Evolutionary conservation across 306 rosid genomes (phyloP).

Genomic region (Astragalus membranaceus): DNA sequence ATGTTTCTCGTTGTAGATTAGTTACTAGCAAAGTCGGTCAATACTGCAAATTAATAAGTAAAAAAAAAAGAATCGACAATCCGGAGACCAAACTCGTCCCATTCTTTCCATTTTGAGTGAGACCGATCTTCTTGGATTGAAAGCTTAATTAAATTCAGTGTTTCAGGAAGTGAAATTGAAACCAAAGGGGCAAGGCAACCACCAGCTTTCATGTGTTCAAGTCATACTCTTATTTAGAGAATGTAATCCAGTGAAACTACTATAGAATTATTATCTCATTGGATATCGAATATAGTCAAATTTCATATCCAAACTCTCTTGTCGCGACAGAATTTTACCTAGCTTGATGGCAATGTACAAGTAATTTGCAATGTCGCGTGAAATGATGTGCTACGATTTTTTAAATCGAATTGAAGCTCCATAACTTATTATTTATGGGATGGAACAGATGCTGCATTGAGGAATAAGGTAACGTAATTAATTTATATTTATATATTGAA

Average conservation of each 20-base stretch:
- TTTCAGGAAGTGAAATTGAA: background rate
- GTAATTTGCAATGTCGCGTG: background rate
- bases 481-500: slow-evolving; percentile 17
- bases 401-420: background rate
- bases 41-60: too few species aligned
- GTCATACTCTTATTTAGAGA: background rate
- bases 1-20: too few species aligned
- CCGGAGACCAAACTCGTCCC: background rate
- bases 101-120: background rate
- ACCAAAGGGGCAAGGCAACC: background rate
- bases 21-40: too few species aligned
- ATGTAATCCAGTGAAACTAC: too few species aligned
- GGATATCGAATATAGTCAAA: background rate
- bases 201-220: background rate
- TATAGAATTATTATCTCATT: background rate
- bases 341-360: background rate
- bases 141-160: slow-evolving; percentile 1
- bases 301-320: background rate
- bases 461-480: background rate
- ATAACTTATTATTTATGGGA: background rate
- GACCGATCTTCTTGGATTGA: background rate
- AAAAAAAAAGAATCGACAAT: too few species aligned
- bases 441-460: background rate
- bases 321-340: background rate
- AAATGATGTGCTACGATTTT: background rate